These are phyloP conservation scores for Protea cynaroides DNA, from an alignment of 164 flowering plant genomes.

Conservation along the genomic window DNA sequence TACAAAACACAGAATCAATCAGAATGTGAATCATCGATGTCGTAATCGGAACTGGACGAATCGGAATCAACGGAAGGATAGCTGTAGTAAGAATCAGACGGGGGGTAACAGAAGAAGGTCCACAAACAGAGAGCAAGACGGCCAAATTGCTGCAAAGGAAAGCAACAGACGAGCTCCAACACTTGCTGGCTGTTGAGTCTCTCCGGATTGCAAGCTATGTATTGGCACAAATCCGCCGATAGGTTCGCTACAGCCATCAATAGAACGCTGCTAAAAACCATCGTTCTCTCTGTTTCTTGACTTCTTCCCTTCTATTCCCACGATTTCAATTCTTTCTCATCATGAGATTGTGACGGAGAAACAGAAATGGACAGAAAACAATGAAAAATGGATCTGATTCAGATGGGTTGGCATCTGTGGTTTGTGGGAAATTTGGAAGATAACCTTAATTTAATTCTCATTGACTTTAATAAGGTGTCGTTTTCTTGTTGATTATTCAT, in stretches of 20 bases:
- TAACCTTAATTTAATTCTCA: no score
- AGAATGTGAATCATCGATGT: slow-evolving; percentile 22
- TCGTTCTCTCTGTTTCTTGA: slow-evolving; percentile 17
- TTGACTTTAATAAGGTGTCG: no score
- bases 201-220: slow-evolving; percentile 85
- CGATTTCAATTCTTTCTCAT: no score
- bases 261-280: slow-evolving; percentile 63
- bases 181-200: slow-evolving; percentile 47
- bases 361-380: no score
- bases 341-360: no score
- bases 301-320: neutral
- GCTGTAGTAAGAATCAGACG: slow-evolving; percentile 19
- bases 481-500: no score
- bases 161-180: slow-evolving; percentile 61
- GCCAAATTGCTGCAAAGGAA: slow-evolving; percentile 62
- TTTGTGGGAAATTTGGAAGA: no score
- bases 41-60: slow-evolving; percentile 16
- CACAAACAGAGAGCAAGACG: slow-evolving; percentile 60
- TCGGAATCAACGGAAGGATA: slow-evolving; percentile 18
- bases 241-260: slow-evolving; percentile 51
- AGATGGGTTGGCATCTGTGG: no score
- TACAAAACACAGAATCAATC: slow-evolving; percentile 16
- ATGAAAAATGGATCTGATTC: no score
- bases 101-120: slow-evolving; percentile 55
- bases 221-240: slow-evolving; percentile 71